Conservation (phyloP, 305 asterid genomes). For the Petunia hybrid region DNA sequence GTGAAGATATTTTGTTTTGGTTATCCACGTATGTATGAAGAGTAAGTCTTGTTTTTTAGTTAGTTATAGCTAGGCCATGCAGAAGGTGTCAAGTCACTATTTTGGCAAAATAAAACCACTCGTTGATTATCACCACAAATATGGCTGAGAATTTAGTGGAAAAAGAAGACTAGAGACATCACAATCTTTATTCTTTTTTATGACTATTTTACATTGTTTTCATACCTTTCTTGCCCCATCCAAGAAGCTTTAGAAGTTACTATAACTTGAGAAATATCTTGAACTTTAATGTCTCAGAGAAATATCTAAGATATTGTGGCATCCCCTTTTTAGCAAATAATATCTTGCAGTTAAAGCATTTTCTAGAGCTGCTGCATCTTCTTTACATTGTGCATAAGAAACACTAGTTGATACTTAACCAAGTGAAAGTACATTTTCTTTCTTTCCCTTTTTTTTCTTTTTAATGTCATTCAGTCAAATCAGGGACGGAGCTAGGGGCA, state of each 20-base stretch:
- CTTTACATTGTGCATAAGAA: too few species aligned
- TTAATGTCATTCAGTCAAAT: too few species aligned
- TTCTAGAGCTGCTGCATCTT: not conserved
- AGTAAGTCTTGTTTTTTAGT: not conserved
- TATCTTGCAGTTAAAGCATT: not conserved
- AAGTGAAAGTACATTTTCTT: too few species aligned
- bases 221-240: not conserved
- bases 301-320: not conserved
- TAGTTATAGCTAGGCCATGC: slow-evolving; percentile 31
- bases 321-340: not conserved
- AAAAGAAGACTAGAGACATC: not conserved
- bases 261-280: not conserved
- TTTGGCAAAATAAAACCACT: slow-evolving; percentile 53
- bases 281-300: not conserved
- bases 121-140: slow-evolving; percentile 47
- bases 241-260: not conserved
- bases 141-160: slow-evolving; percentile 36
- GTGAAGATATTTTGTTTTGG: not conserved
- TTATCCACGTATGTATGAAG: slow-evolving; percentile 49
- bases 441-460: too few species aligned
- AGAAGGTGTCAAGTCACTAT: slow-evolving; percentile 38
- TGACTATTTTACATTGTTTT: not conserved
- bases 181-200: too few species aligned
- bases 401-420: too few species aligned
- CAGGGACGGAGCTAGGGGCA: too few species aligned